phyloP scores from a whole-genome alignment of 2,329 filamentous ascomycete genomes.

The Xylaria arbuscula region DNA sequence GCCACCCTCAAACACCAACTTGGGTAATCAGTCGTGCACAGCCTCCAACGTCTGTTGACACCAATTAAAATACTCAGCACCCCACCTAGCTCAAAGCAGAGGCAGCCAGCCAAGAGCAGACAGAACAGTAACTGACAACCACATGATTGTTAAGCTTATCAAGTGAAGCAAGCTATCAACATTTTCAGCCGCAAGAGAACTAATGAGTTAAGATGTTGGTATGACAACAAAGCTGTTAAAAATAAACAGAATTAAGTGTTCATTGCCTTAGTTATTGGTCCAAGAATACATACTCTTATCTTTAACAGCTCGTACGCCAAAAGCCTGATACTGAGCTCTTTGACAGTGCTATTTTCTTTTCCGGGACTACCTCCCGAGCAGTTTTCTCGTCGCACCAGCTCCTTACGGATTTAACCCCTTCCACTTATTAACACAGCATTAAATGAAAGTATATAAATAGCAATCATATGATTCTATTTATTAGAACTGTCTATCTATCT shows the following conservation, averaged over 20 bases:
- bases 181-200: background rate
- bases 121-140: background rate
- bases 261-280: background rate
- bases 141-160: background rate
- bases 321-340: background rate
- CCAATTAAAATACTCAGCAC: constrained; percentile 8
- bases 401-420: background rate
- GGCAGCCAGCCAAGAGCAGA: background rate
- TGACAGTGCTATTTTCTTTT: background rate
- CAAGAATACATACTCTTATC: no score
- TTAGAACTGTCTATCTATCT: background rate
- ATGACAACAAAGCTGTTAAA: background rate
- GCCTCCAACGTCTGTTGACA: constrained; percentile 16
- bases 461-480: background rate
- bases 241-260: background rate
- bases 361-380: no score
- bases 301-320: background rate
- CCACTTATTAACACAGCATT: background rate
- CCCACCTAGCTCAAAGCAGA: background rate
- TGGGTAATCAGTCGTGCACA: constrained; percentile 1
- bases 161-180: background rate
- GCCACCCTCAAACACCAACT: constrained; percentile 7
- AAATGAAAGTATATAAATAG: background rate
- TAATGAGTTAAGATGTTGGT: background rate
- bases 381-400: background rate